Conservation (phyloP, 257 asterid species). For the Fraxinus americana region DNA sequence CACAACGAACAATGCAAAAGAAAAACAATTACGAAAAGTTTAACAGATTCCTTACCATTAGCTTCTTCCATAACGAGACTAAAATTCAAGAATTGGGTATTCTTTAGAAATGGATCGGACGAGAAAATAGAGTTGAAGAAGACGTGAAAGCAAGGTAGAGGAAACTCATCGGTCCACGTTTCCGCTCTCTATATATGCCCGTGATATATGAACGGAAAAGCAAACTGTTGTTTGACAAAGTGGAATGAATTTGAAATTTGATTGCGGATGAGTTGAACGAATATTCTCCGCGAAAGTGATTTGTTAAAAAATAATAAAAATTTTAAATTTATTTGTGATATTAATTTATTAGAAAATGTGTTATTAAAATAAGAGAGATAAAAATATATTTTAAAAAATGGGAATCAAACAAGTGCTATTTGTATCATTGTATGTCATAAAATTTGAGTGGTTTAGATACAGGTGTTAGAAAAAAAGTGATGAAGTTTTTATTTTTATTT, state of each 20-base stretch:
- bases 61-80: conserved; percentile 38
- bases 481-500: too few species aligned
- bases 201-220: neutral
- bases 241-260: neutral
- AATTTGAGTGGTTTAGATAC: too few species aligned
- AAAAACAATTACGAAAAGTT: neutral
- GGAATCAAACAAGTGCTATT: too few species aligned
- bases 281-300: too few species aligned
- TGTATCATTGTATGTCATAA: too few species aligned
- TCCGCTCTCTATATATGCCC: neutral
- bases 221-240: neutral
- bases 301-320: too few species aligned
- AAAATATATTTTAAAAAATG: too few species aligned
- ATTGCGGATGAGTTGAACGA: too few species aligned
- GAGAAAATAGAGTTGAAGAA: neutral
- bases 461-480: too few species aligned
- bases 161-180: neutral
- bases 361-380: too few species aligned
- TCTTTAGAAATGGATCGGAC: neutral
- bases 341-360: too few species aligned
- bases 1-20: neutral
- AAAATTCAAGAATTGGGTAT: neutral
- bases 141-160: neutral
- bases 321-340: too few species aligned
- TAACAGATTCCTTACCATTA: conserved; percentile 32